Evolutionary conservation across 129 eudicot species (phyloP).

Genomic region (Dittrichia graveolens): DNA sequence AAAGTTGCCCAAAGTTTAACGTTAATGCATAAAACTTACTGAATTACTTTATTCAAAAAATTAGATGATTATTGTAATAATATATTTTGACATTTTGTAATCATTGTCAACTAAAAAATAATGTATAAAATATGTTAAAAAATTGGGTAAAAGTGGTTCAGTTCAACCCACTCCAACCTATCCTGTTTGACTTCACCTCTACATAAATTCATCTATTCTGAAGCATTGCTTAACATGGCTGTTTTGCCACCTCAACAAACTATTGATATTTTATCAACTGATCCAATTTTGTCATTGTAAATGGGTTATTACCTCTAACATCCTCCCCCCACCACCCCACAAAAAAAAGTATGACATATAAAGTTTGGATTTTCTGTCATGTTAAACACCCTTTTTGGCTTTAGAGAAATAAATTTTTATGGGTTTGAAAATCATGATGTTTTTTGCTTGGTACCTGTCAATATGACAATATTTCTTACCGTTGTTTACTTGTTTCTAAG

Average conservation of each 20-base stretch:
- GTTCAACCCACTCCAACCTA: background rate
- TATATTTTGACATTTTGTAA: no score
- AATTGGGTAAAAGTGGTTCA: background rate
- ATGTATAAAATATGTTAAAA: background rate
- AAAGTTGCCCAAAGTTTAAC: background rate
- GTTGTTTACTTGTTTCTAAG: conserved; percentile 37
- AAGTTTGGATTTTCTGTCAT: conserved; percentile 11
- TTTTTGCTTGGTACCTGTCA: conserved; percentile 3
- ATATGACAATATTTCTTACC: background rate
- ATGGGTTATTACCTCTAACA: background rate
- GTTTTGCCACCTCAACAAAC: background rate
- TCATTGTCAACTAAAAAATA: background rate
- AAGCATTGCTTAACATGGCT: background rate
- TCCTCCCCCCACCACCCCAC: no score
- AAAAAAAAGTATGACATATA: background rate
- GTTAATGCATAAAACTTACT: background rate
- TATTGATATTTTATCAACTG: background rate
- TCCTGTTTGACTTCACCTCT: background rate
- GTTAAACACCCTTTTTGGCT: conserved; percentile 11
- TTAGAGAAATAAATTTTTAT: background rate
- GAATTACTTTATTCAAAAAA: background rate
- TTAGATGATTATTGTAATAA: background rate
- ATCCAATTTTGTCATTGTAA: conserved; percentile 1
- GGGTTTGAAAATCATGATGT: background rate
- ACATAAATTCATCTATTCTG: background rate